A percentile compares a stretch with the other conserved stretches of the same genome.
phyloP scores from a whole-genome alignment of 768 basidiomycete genomes.

The Agrocybe pediades region DNA sequence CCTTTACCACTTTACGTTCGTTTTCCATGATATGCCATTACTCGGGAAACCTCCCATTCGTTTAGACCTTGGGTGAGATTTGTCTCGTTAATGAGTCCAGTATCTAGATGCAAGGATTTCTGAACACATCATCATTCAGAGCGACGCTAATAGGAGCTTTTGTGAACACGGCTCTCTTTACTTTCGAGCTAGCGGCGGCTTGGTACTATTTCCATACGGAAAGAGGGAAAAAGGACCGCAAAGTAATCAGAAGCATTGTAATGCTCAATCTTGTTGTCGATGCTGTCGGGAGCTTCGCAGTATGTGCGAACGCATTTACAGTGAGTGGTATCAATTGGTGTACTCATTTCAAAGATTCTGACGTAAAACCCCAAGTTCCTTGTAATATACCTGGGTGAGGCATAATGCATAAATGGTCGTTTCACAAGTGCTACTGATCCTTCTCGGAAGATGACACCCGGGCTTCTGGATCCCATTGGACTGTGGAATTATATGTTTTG shows the following conservation, averaged over 20 bases:
- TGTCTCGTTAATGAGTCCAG: no score
- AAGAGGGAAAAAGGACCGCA: constrained; percentile 2
- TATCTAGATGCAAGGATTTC: background rate
- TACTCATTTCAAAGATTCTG: background rate
- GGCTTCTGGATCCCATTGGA: constrained; percentile 6
- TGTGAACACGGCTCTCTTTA: constrained; percentile 12
- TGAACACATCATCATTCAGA: constrained; percentile 4
- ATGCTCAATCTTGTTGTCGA: constrained; percentile 8
- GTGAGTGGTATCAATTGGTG: constrained; percentile 3
- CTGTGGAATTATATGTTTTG: constrained; percentile 3
- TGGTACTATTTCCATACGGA: constrained; percentile 6
- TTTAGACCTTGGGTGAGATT: background rate
- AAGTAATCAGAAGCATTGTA: constrained; percentile 1
- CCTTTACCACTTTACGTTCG: background rate
- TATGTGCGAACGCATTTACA: constrained; percentile 8
- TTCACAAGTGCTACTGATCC: background rate
- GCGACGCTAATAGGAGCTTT: constrained; percentile 11
- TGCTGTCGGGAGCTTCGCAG: constrained; percentile 10
- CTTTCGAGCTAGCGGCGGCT: constrained; percentile 9
- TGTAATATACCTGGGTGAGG: constrained; percentile 7
- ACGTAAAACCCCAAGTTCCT: background rate
- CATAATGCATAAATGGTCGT: background rate
- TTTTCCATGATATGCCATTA: background rate
- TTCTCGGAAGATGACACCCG: background rate
- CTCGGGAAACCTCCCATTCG: background rate